phyloP scores from a whole-genome alignment of 768 basidiomycete genomes.

The Dictyophora rubrovolvata region DNA sequence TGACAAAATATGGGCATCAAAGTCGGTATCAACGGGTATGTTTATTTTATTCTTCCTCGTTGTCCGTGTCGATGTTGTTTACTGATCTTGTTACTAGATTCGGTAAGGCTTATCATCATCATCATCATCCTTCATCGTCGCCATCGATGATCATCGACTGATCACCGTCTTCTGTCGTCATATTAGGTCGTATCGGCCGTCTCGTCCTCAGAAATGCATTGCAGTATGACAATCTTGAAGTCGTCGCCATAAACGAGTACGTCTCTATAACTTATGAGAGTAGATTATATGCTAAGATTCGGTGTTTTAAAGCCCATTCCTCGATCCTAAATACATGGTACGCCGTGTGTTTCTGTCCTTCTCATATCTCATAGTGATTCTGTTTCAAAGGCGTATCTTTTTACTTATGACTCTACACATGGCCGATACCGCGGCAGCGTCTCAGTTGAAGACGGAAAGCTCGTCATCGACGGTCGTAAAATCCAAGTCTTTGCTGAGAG shows the following conservation, averaged over 20 bases:
- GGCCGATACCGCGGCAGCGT: constrained; percentile 74
- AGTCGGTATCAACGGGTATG: constrained; percentile 95
- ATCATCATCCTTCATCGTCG: background rate
- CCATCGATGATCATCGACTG: background rate
- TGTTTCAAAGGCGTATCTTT: constrained; percentile 78
- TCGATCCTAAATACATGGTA: constrained; percentile 94
- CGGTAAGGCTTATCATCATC: constrained; percentile 38
- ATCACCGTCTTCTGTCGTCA: constrained; percentile 12
- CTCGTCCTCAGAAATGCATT: constrained; percentile 96
- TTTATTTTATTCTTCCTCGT: constrained; percentile 13
- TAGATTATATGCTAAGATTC: background rate
- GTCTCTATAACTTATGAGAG: constrained; percentile 19
- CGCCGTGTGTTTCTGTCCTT: constrained; percentile 11
- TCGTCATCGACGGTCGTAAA: constrained; percentile 68
- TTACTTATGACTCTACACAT: constrained; percentile 94
- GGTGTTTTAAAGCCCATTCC: constrained; percentile 71
- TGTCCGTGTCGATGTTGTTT: background rate
- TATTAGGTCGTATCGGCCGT: constrained; percentile 93
- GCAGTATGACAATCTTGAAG: constrained; percentile 58
- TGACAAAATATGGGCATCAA: constrained; percentile 44
- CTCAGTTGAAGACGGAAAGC: constrained; percentile 78
- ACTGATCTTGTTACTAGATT: constrained; percentile 39
- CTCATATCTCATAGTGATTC: background rate
- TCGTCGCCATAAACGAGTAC: constrained; percentile 92
- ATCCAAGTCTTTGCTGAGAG: constrained; percentile 76